These are phyloP conservation scores for Acer yangbiense DNA, from an alignment of 345 rosid genomes.

Conservation along the genomic window DNA sequence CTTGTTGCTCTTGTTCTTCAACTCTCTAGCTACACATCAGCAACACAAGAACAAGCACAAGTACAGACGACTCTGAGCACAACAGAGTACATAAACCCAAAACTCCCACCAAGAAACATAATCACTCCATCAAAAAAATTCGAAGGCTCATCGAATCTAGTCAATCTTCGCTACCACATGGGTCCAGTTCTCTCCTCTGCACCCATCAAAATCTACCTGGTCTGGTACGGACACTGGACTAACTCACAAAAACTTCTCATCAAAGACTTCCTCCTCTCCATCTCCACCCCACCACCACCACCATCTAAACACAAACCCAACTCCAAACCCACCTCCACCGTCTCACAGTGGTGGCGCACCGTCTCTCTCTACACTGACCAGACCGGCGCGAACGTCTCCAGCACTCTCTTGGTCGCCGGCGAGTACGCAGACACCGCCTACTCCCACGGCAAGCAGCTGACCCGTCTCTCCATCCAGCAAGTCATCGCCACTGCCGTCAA, in stretches of 20 bases:
- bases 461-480: conserved; percentile 79
- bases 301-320: conserved; percentile 11
- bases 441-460: conserved; percentile 66
- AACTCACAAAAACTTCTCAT: conserved; percentile 63
- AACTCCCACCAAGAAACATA: conserved; percentile 58
- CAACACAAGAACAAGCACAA: conserved; percentile 15
- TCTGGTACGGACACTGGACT: conserved; percentile 94
- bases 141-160: conserved; percentile 85
- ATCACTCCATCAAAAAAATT: conserved; percentile 63
- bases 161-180: conserved; percentile 96
- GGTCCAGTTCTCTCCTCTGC: conserved; percentile 92
- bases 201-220: conserved; percentile 79
- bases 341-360: conserved; percentile 90
- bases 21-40: conserved; percentile 2
- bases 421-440: conserved; percentile 58
- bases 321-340: conserved; percentile 62
- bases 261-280: conserved; percentile 73
- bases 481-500: conserved; percentile 70
- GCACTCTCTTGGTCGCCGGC: conserved; percentile 62
- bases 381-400: conserved; percentile 89
- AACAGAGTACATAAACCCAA: conserved; percentile 56
- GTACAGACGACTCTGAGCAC: conserved; percentile 38
- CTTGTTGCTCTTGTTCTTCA: conserved; percentile 3
- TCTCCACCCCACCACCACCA: conserved; percentile 38
- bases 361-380: conserved; percentile 92